Evolutionary conservation across 345 rosid genomes (phyloP).

Genomic region (Leavenworthia alabamica): DNA sequence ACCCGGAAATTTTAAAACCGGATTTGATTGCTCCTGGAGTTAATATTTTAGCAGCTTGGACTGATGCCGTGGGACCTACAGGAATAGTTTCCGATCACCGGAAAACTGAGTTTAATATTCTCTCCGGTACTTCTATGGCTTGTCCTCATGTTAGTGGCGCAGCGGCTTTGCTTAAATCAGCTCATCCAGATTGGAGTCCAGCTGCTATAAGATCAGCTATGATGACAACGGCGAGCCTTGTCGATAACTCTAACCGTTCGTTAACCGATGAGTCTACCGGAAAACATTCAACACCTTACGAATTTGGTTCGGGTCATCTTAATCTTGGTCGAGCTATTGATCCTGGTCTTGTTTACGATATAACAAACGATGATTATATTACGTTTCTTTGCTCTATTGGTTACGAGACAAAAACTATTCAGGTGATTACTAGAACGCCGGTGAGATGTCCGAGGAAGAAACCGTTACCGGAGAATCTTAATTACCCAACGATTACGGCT

Average conservation of each 20-base stretch:
- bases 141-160: constrained; percentile 78
- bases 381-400: constrained; percentile 57
- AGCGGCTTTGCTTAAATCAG: constrained; percentile 69
- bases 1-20: constrained; percentile 65
- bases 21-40: constrained; percentile 50
- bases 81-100: constrained; percentile 53
- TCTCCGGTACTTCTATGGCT: constrained; percentile 81
- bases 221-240: constrained; percentile 64
- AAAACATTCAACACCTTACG: constrained; percentile 48
- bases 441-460: constrained; percentile 48
- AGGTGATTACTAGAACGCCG: constrained; percentile 53
- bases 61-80: constrained; percentile 61
- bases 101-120: constrained; percentile 63
- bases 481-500: constrained; percentile 66
- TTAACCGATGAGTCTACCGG: constrained; percentile 55
- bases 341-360: constrained; percentile 66
- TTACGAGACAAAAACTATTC: constrained; percentile 51
- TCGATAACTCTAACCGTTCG: constrained; percentile 32
- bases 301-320: constrained; percentile 58
- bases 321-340: constrained; percentile 65
- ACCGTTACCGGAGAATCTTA: constrained; percentile 54
- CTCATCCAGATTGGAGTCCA: constrained; percentile 68
- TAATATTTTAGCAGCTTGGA: constrained; percentile 77
- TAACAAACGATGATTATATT: constrained; percentile 50
- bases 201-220: constrained; percentile 60